These are phyloP conservation scores for Colletotrichum tropicicola DNA, from an alignment of 2,329 filamentous ascomycete genomes.

Conservation along the genomic window DNA sequence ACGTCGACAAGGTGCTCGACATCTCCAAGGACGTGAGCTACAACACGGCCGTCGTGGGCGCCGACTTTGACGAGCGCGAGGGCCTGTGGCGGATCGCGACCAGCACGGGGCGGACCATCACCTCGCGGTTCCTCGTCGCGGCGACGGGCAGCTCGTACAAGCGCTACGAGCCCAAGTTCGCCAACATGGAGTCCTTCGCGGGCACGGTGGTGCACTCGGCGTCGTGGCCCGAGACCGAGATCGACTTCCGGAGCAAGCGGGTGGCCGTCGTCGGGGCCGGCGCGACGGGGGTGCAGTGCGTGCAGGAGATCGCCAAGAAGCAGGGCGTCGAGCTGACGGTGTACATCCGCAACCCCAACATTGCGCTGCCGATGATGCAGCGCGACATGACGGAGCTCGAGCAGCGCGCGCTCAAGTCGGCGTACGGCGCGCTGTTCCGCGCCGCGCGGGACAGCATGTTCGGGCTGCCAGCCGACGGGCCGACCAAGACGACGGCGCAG, in stretches of 20 bases:
- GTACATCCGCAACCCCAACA: conserved; percentile 67
- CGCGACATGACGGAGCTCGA: conserved; percentile 52
- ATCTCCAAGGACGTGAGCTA: conserved; percentile 55
- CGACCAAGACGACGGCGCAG: conserved; percentile 54
- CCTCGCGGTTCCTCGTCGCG: conserved; percentile 53
- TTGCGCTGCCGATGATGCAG: conserved; percentile 67
- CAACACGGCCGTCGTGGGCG: conserved; percentile 49
- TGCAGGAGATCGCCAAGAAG: conserved; percentile 44
- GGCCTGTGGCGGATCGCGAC: conserved; percentile 54
- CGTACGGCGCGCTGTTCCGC: conserved; percentile 51
- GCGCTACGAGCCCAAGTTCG: conserved; percentile 44
- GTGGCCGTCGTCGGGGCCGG: conserved; percentile 43
- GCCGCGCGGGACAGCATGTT: conserved; percentile 54
- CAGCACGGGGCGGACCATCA: conserved; percentile 46
- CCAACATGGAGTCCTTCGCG: conserved; percentile 42
- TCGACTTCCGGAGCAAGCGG: conserved; percentile 34
- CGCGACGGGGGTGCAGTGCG: conserved; percentile 40
- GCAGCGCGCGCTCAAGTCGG: conserved; percentile 47
- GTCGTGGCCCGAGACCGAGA: conserved; percentile 34
- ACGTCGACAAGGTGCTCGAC: conserved; percentile 52
- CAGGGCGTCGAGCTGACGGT: conserved; percentile 46
- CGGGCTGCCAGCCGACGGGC: conserved; percentile 59
- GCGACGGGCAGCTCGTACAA: conserved; percentile 56
- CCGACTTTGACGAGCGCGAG: conserved; percentile 45
- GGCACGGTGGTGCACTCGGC: conserved; percentile 40